Evolutionary conservation across 768 basidiomycete species (phyloP), one percentile per base, ranked within the genome.

Genomic region (Pleurotus djamor): DNA sequence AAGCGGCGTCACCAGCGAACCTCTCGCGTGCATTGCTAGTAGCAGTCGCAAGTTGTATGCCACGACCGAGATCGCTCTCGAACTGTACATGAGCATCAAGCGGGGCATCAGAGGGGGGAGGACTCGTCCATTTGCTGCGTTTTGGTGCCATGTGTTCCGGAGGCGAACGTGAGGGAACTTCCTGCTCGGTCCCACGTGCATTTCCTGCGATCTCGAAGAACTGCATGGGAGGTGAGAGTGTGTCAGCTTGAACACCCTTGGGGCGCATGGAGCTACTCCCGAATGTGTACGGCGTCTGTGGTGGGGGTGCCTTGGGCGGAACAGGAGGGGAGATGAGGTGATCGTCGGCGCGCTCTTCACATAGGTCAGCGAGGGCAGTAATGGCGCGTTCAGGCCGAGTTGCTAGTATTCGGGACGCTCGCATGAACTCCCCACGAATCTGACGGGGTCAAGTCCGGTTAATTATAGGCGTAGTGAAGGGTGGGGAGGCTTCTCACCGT

Each of bases 371-470:
- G 14, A 98, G 79, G 4, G 92, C 91, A 16, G 89, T 72, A 35
- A 91, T 84, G 6, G 91, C 92, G 51, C 92, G 87, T 57, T 91
- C 90, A 1, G 92, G 93, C 34, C 89, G 88, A 62, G 80, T 76
- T 9, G 87, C 80, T 36, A 99, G 78, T 59, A 98, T 92, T 58
- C 94, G 83, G 21, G 89, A 87, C 4, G 96, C 96, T 37, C 96
- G 89, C 93, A 96, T 96, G 71, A 99, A 96, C 76, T 98, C 96
- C 7, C 96, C 96, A 12, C 96, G 95, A 68, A 99, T 95, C 96
- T 98, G 64, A 6, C 48, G 34, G 45, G 43, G 7, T 14, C 59
- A 52, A 37, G 35, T 67, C n/a, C 12, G 51, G 51, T 52, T 38
- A 63, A 64, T 52, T 21, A 62, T 48, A 14, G 51, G 41, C 33